Base-by-base conservation (phyloP, 345 rosid species). In the Camelina hispida region DNA sequence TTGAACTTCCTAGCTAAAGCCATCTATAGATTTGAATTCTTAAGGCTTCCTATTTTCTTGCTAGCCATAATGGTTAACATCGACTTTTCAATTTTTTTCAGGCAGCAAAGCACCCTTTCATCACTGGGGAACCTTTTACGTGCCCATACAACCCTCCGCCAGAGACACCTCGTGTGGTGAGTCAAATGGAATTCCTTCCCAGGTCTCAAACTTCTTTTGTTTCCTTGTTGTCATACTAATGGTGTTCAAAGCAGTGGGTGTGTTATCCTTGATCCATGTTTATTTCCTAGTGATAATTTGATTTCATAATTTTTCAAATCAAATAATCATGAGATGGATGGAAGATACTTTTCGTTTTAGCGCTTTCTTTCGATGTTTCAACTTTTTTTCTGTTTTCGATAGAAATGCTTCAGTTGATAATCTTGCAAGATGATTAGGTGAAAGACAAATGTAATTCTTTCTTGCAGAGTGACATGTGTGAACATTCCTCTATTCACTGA, bases 101-200 rank as follows among this genome's bases (percentile, higher is more conserved):
- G 99, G 99, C 99, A 62, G 92, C 97, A 74, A 91, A 83, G 81
- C 99, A 96, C 79, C 99, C 99, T 79, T 96, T 96, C 78, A 87
- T 96, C 56, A 96, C 99, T 16, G 98, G 99, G 61, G 98, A 96
- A 73, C 98, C 99, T 72, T 93, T 96, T 81, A 93, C 87, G 10
- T 80, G 88, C 79, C 99, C 98, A 47, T 96, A 91, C 80, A 80
- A 77, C 78, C 99, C 99, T 64, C 91, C 88, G 30, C 84, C 73
- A 5, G 99, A 93, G 81, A 84, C 94, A 20, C 92, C 98, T 81
- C 87, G 84, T 54, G 64, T 91, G 93, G 99, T 96, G 84, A 85
- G 94, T 66, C 70, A 8, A 50, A 70, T 74, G 72, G 52, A 68
- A 50, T 74, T 74, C 57, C 34, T 52, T 66, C n/a, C 65, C 47